Base-by-base conservation (phyloP, 371 early-diverging fungal species). In the Phascolomyces articulosus region DNA sequence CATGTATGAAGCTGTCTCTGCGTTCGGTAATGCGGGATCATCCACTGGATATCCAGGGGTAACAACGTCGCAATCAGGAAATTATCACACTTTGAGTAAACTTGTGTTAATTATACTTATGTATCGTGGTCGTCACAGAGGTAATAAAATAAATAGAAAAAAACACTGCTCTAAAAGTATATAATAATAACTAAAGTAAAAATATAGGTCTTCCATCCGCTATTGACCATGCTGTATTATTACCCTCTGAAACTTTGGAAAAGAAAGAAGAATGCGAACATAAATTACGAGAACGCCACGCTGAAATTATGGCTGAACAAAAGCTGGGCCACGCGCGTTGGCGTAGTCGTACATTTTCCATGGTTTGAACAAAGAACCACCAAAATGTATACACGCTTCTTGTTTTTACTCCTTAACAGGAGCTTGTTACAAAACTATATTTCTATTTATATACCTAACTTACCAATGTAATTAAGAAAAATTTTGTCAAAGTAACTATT, bases 161-260 rank as follows among this genome's bases (percentile, higher is more conserved):
- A 34, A 11, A 9, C 2, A 34, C 6, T 34, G 34, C n/a, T 34
- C 6, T 34, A 34, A 34, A 0, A 9, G 34, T 9, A 11, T 9
- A 34, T 34, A 2, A 34, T 34, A 34, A 34, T 34, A 11, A 6
- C 11, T 34, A 1, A 9, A 9, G 6, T 34, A 34, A 9, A 34
- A 6, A 7, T 7, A 44, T 62, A 79, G 79, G 82, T 24, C 62
- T 82, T 26, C 82, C 79, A 10, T 78, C 75, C 2, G 70, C 78
- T 18, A 82, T 82, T 48, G 82, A 82, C 70, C 70, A 79, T 44
- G 79, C 82, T 38, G 76, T 82, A 16, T 62, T 82, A 16, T 62
- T 82, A 40, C 82, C 82, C 4, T 79, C 79, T 11, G 82, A 70
- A 15, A 63, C 63, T 26, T 40, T 70, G 16, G 47, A 66, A 20